Evolutionary conservation across 2,329 filamentous ascomycete genomes (phyloP).

Genomic region (Colletotrichum musicola): DNA sequence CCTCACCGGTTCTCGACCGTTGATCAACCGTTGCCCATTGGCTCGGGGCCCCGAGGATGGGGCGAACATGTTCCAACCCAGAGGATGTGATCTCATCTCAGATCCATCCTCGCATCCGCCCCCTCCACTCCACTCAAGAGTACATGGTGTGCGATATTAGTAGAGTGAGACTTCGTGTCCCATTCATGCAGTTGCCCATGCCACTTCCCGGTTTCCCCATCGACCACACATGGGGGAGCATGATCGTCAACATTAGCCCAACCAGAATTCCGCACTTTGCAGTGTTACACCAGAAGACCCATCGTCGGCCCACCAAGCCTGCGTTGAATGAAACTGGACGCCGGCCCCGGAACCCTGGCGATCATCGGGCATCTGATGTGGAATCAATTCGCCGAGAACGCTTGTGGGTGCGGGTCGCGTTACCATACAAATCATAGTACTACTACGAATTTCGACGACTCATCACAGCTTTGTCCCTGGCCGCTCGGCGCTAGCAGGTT

Average conservation of each 20-base stretch:
- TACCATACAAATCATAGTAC: neutral
- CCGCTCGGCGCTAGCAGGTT: too few relatives aligned
- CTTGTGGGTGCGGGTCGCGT: neutral
- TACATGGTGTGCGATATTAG: too few relatives aligned
- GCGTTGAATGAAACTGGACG: neutral
- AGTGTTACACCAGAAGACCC: constrained; percentile 14
- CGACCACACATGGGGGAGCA: constrained; percentile 14
- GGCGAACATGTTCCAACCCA: constrained; percentile 27
- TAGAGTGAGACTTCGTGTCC: neutral
- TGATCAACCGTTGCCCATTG: constrained; percentile 35
- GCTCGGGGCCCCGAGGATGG: constrained; percentile 18
- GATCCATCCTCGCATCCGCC: constrained; percentile 28
- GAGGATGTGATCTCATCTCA: neutral
- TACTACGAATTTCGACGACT: neutral
- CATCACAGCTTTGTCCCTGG: neutral
- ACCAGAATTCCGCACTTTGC: constrained; percentile 3
- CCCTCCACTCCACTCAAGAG: neutral
- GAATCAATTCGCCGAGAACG: constrained; percentile 25
- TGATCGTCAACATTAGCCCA: constrained; percentile 24
- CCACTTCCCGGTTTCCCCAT: constrained; percentile 6
- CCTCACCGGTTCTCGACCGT: constrained; percentile 24
- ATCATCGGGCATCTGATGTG: constrained; percentile 30
- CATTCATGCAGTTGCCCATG: neutral
- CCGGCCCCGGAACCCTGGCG: neutral
- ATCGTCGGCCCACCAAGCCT: neutral